Conservation (phyloP, 352 stramenopile species). For the Blastocystis sp. region DNA sequence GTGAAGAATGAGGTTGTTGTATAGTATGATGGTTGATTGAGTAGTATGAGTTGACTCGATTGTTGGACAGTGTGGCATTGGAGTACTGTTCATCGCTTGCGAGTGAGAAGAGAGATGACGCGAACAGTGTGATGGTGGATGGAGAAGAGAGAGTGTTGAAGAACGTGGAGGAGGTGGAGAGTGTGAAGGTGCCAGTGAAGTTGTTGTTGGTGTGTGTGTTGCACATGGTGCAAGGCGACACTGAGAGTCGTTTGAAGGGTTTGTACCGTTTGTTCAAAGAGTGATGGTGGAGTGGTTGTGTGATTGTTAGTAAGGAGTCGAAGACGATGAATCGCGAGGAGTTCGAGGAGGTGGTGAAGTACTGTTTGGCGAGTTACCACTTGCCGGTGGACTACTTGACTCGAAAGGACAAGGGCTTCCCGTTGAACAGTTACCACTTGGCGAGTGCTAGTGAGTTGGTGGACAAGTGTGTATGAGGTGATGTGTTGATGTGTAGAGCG, state of each 20-base stretch:
- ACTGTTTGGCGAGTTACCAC: constrained; percentile 22
- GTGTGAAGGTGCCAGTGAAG: constrained; percentile 17
- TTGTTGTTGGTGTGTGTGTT: constrained; percentile 4
- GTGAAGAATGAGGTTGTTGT: neutral
- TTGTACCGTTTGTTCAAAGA: constrained; percentile 35
- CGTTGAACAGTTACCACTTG: neutral
- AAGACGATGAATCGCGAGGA: constrained; percentile 37
- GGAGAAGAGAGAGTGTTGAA: no score
- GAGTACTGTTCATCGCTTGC: neutral
- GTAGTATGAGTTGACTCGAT: neutral
- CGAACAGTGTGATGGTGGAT: neutral
- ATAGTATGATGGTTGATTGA: neutral
- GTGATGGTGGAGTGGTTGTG: neutral
- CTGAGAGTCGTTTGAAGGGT: neutral
- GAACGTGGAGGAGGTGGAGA: neutral
- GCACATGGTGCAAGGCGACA: neutral
- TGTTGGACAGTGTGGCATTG: neutral
- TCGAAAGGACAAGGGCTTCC: neutral
- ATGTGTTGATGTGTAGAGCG: constrained; percentile 4
- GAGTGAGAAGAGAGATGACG: neutral
- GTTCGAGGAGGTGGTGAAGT: neutral
- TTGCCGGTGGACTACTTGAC: neutral
- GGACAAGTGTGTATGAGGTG: neutral
- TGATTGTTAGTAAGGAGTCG: constrained; percentile 5
- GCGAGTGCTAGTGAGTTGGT: constrained; percentile 18